Base-by-base conservation (phyloP, 2,329 filamentous ascomycete species). In the Dactylonectria macrodidyma region DNA sequence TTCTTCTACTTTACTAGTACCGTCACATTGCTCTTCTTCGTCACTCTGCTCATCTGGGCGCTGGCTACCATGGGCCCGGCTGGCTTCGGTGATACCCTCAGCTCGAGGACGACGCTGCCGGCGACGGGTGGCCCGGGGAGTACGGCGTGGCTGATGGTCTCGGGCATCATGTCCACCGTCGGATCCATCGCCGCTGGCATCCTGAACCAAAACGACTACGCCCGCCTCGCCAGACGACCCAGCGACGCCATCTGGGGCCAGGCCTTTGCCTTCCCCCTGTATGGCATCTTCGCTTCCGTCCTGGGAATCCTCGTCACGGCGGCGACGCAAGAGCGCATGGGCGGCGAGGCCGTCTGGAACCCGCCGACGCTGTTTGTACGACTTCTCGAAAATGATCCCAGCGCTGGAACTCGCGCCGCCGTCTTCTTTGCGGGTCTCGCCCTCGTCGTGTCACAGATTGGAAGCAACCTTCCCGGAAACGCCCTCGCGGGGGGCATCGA, bases 11-110 rank as follows among this genome's bases (percentile, higher is more conserved):
- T 82, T 64, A 81, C 82, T 24, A 80, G 81, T 41, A 76, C 78
- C 1, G 76, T 82, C 3, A 81, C 83, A 0, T 65, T 84, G 3
- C 74, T 81, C 44, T 86, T 84, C 63, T 82, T 83, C 65, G 19
- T 84, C 9, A 79, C 79, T 2, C 74, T 85, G 5, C 68, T 85
- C 38, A 82, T 84, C 67, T 85, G 84, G 84, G 80, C 83, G 0
- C 73, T 84, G 10, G 78, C 81, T 8, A 84, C 82, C 2, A 84
- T 84, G 82, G 82, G 82, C 1, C 54, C 76, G 0, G 73, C 69
- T 2, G 83, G 83, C 5, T 84, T 84, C 47, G 82, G 81, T 19
- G 73, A 75, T 54, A 79, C 80, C 1, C 64, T 82, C 14, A 75
- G 68, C 34, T 73, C 74, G 0, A 66, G 61, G 0, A 71, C 71